phyloP scores from a whole-genome alignment of 768 basidiomycete genomes.

The Macrocybe gigantea region DNA sequence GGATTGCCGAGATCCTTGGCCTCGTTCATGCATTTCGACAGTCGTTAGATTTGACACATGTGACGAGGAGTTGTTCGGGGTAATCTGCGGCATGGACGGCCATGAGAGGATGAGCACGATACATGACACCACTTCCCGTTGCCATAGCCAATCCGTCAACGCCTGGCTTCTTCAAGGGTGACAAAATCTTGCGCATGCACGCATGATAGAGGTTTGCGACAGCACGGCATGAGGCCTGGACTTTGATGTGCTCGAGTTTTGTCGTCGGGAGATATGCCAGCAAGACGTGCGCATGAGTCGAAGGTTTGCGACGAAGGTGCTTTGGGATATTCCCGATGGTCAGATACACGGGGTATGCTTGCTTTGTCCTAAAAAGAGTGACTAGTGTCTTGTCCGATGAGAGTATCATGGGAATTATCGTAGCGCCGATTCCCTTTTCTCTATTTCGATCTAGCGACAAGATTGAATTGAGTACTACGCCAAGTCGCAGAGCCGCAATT shows the following conservation, averaged over 20 bases:
- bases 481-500: not conserved
- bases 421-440: constrained; percentile 16
- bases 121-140: constrained; percentile 20
- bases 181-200: constrained; percentile 20
- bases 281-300: constrained; percentile 21
- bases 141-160: constrained; percentile 25
- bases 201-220: no score
- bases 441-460: constrained; percentile 10
- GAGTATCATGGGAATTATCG: constrained; percentile 37
- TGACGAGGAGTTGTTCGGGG: constrained; percentile 30
- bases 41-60: constrained; percentile 13
- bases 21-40: constrained; percentile 22
- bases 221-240: no score
- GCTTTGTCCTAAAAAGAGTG: constrained; percentile 32
- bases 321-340: constrained; percentile 43
- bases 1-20: constrained; percentile 12
- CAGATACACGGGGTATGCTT: constrained; percentile 41
- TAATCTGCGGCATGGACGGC: constrained; percentile 28
- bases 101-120: constrained; percentile 22
- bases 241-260: constrained; percentile 22
- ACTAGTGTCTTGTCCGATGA: constrained; percentile 41
- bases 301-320: constrained; percentile 29
- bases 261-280: constrained; percentile 28
- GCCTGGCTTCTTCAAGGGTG: constrained; percentile 24
- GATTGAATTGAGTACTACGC: not conserved